Evolutionary conservation across 2,329 filamentous ascomycete genomes (phyloP).

Genomic region (Aspergillus ustus): DNA sequence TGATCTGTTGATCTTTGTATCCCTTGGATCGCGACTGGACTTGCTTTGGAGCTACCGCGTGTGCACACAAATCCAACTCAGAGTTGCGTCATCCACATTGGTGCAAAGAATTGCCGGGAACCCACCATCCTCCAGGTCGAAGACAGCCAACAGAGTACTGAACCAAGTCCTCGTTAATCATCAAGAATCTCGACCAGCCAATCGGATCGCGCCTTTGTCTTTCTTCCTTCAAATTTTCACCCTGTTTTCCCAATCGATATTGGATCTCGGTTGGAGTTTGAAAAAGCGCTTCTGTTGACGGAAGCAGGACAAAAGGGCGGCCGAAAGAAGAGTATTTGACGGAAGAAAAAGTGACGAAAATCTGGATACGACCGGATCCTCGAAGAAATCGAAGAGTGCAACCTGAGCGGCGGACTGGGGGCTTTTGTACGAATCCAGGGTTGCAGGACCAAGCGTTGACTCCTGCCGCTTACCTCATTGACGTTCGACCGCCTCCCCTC

Average conservation of each 20-base stretch:
- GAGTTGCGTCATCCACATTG: conserved; percentile 28
- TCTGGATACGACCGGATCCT: conserved; percentile 7
- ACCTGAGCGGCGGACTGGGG: conserved; percentile 22
- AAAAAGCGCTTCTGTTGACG: conserved; percentile 1
- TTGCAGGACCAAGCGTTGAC: conserved; percentile 24
- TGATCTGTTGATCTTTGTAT: conserved; percentile 6
- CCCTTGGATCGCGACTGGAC: conserved; percentile 5
- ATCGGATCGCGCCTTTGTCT: conserved; percentile 3
- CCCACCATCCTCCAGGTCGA: conserved; percentile 29
- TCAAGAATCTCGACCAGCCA: conserved; percentile 14
- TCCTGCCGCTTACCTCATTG: conserved; percentile 30
- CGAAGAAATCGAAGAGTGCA: conserved; percentile 19
- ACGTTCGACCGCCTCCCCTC: conserved; percentile 32
- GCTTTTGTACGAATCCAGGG: conserved; percentile 30
- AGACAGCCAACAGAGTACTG: conserved; percentile 18
- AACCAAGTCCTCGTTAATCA: conserved; percentile 10
- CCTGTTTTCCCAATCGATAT: conserved; percentile 10
- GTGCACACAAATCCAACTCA: conserved; percentile 20
- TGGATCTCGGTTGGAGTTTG: background rate
- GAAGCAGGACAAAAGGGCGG: conserved; percentile 5
- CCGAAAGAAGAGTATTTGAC: conserved; percentile 3
- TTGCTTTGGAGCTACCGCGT: conserved; percentile 19
- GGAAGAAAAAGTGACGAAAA: background rate
- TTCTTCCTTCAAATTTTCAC: conserved; percentile 7
- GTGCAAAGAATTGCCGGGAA: conserved; percentile 25